Conservation (phyloP, 2,329 filamentous ascomycete species). For the Aspergillus chevalieri region DNA sequence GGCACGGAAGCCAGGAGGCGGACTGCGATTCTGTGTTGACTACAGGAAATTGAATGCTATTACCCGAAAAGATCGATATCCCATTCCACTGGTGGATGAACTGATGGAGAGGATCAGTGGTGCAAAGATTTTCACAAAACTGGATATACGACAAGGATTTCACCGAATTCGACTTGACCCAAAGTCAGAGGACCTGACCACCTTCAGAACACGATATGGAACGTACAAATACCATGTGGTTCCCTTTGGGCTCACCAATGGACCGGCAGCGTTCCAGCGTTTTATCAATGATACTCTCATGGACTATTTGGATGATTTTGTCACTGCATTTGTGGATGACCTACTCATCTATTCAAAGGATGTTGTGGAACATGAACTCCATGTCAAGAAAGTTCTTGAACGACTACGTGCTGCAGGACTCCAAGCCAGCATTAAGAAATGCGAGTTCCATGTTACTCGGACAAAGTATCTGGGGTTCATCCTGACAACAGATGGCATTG, state of each 20-base stretch:
- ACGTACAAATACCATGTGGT: slow-evolving; percentile 1
- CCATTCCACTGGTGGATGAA: slow-evolving; percentile 20
- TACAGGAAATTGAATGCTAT: slow-evolving; percentile 25
- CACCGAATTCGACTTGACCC: not conserved
- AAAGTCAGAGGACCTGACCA: not conserved
- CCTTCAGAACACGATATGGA: slow-evolving; percentile 2
- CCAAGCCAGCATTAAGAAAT: slow-evolving; percentile 21
- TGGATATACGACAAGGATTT: slow-evolving; percentile 14
- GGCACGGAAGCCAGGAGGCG: not conserved
- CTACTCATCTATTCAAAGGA: slow-evolving; percentile 3
- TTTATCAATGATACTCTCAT: slow-evolving; percentile 1
- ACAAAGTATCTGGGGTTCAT: slow-evolving; percentile 28
- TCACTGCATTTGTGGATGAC: slow-evolving; percentile 3
- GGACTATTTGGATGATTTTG: not conserved
- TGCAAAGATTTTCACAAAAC: slow-evolving; percentile 12
- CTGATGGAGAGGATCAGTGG: slow-evolving; percentile 12
- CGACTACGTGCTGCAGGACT: slow-evolving; percentile 12
- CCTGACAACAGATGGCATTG: slow-evolving; percentile 18
- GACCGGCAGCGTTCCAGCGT: slow-evolving; percentile 4
- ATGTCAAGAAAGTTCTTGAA: slow-evolving; percentile 3
- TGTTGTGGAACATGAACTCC: slow-evolving; percentile 1
- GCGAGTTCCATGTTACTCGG: slow-evolving; percentile 21
- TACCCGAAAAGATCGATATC: slow-evolving; percentile 26
- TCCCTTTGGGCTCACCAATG: slow-evolving; percentile 3
- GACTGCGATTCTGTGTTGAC: slow-evolving; percentile 20